Evolutionary conservation across 2,329 filamentous ascomycete species (phyloP).

Genomic region (Exutisphaerella laricina): DNA sequence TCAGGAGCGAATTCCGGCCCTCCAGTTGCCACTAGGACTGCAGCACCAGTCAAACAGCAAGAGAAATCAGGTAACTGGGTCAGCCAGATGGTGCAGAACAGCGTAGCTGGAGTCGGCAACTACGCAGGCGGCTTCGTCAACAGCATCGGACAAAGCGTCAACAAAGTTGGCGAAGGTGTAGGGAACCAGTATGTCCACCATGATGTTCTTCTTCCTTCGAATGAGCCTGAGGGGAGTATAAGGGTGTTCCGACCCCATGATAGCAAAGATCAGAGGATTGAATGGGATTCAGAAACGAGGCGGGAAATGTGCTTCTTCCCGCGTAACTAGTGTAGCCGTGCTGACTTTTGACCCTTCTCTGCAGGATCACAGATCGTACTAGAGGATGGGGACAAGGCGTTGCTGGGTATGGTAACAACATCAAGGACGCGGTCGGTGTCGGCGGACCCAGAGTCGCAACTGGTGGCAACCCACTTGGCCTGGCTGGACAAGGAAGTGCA

Average conservation of each 20-base stretch:
- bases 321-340: no score
- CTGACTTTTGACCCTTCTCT: slow-evolving; percentile 5
- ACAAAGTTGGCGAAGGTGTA: slow-evolving; percentile 42
- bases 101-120: slow-evolving; percentile 41
- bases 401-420: slow-evolving; percentile 46
- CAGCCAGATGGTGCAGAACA: slow-evolving; percentile 40
- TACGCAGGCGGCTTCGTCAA: slow-evolving; percentile 41
- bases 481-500: slow-evolving; percentile 29
- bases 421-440: slow-evolving; percentile 46
- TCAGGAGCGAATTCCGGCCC: slow-evolving; percentile 5
- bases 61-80: slow-evolving; percentile 40
- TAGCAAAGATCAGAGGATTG: slow-evolving; percentile 1
- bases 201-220: not conserved
- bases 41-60: slow-evolving; percentile 11
- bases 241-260: not conserved
- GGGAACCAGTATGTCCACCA: slow-evolving; percentile 34
- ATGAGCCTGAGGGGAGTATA: not conserved
- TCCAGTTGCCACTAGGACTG: slow-evolving; percentile 1
- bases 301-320: no score
- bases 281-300: not conserved
- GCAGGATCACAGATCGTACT: slow-evolving; percentile 41
- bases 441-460: slow-evolving; percentile 41
- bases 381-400: slow-evolving; percentile 45
- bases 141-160: slow-evolving; percentile 43
- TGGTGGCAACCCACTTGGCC: slow-evolving; percentile 43